phyloP scores from a whole-genome alignment of 495 filamentous ascomycete genomes.

The Darksidea phi region DNA sequence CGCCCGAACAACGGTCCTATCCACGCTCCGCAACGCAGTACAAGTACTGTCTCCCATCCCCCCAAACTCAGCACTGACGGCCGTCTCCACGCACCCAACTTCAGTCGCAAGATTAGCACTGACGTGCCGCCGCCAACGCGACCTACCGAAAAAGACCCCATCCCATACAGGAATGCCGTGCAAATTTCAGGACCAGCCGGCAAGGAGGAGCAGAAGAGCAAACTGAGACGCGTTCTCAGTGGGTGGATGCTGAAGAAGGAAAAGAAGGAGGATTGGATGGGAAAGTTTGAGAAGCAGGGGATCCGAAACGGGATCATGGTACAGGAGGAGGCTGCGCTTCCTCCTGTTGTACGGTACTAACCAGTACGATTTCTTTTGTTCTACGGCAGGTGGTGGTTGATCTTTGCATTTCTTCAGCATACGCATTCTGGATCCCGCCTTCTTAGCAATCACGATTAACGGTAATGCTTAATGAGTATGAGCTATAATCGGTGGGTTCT shows the following conservation, averaged over 20 bases:
- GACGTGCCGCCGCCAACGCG: slow-evolving; percentile 17
- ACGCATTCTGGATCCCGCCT: background rate
- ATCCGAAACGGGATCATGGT: slow-evolving; percentile 35
- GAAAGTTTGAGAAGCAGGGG: slow-evolving; percentile 34
- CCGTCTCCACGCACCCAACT: slow-evolving; percentile 19
- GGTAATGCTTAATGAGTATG: background rate
- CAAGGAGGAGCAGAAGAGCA: slow-evolving; percentile 6
- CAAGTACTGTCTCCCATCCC: slow-evolving; percentile 6
- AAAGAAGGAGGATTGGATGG: slow-evolving; percentile 38
- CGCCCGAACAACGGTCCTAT: slow-evolving; percentile 1
- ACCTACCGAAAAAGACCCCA: background rate
- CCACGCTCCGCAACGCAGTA: background rate
- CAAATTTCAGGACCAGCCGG: slow-evolving; percentile 10
- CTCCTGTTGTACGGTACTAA: slow-evolving; percentile 41
- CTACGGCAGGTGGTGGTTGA: background rate
- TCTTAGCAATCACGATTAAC: background rate
- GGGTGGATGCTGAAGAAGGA: slow-evolving; percentile 37
- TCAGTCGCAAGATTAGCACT: slow-evolving; percentile 36
- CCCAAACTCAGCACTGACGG: slow-evolving; percentile 20
- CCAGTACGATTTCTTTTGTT: background rate
- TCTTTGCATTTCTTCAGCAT: background rate
- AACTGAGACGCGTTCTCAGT: slow-evolving; percentile 32
- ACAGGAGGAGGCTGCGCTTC: slow-evolving; percentile 34
- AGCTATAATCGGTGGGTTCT: background rate
- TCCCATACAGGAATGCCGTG: slow-evolving; percentile 10